Conservation (phyloP, 306 rosid genomes). For the Hippophae rhamnoides region DNA sequence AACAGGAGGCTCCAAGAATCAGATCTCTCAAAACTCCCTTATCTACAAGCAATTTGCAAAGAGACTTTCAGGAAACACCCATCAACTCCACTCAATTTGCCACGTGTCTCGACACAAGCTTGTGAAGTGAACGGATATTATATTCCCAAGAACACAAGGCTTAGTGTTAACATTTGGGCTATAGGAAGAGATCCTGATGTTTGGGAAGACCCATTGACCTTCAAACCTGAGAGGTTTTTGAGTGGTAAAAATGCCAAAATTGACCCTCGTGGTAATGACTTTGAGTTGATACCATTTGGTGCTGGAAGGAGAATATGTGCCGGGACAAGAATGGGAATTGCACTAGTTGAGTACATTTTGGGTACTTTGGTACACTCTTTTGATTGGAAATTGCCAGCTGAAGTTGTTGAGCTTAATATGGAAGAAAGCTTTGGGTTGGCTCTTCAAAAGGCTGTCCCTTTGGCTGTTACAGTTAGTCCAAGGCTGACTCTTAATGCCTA, state of each 20-base stretch:
- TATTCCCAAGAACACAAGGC: slow-evolving; percentile 33
- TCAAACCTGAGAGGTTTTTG: slow-evolving; percentile 32
- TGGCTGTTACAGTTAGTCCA: slow-evolving; percentile 24
- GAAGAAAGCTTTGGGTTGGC: slow-evolving; percentile 40
- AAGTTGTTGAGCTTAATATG: slow-evolving; percentile 23
- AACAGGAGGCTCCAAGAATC: slow-evolving; percentile 25
- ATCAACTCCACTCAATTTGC: slow-evolving; percentile 39
- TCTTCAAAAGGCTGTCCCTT: slow-evolving; percentile 35
- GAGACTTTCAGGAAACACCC: slow-evolving; percentile 42
- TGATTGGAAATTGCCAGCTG: slow-evolving; percentile 35
- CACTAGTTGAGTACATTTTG: slow-evolving; percentile 27
- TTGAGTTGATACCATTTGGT: slow-evolving; percentile 42
- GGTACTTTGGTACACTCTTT: slow-evolving; percentile 43
- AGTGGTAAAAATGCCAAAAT: slow-evolving; percentile 22
- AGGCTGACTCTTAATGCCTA: slow-evolving; percentile 21
- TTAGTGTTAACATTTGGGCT: slow-evolving; percentile 43
- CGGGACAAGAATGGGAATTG: slow-evolving; percentile 38
- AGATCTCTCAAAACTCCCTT: slow-evolving; percentile 28
- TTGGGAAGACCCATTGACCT: slow-evolving; percentile 38
- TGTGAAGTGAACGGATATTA: slow-evolving; percentile 39
- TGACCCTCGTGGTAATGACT: slow-evolving; percentile 33
- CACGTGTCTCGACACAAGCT: slow-evolving; percentile 22
- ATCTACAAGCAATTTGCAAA: slow-evolving; percentile 36
- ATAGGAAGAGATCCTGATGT: slow-evolving; percentile 43
- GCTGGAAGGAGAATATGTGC: slow-evolving; percentile 47